Conservation (phyloP, 768 basidiomycete species). For the Hygrophoropsis aurantiaca region DNA sequence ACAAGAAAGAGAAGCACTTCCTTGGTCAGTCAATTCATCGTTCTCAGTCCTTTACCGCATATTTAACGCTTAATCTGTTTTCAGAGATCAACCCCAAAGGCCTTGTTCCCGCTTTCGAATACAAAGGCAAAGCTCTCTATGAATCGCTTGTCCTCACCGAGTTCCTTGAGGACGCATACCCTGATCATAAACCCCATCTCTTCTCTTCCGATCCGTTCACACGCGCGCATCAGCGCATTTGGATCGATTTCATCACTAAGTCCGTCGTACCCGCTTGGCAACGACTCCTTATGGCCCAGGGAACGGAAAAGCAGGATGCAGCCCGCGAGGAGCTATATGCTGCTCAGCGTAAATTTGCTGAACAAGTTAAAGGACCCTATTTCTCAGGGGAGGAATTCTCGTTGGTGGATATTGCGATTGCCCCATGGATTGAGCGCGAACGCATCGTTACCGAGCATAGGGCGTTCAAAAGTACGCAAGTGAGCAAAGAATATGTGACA, state of each 20-base stretch:
- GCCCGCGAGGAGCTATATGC: constrained; percentile 38
- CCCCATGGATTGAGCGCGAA: constrained; percentile 55
- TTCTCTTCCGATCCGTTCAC: constrained; percentile 52
- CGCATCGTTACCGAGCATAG: constrained; percentile 50
- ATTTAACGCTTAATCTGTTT: constrained; percentile 5
- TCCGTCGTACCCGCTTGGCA: constrained; percentile 51
- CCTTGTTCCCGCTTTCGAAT: constrained; percentile 61
- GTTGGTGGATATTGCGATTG: constrained; percentile 53
- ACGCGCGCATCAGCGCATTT: constrained; percentile 53
- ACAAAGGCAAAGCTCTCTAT: constrained; percentile 53
- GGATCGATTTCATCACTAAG: constrained; percentile 58
- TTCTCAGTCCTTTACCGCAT: not conserved
- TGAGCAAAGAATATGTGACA: constrained; percentile 42
- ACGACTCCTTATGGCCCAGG: constrained; percentile 43
- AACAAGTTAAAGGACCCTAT: constrained; percentile 47
- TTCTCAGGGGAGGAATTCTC: constrained; percentile 56
- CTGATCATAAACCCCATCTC: constrained; percentile 39
- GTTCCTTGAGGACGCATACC: constrained; percentile 63
- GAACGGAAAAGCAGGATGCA: constrained; percentile 33
- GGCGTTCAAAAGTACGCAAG: constrained; percentile 43
- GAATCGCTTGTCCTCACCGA: constrained; percentile 66
- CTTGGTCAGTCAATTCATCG: constrained; percentile 38
- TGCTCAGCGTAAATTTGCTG: constrained; percentile 35
- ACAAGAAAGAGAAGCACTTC: constrained; percentile 63
- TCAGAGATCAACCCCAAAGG: constrained; percentile 66